Percentiles rank a stretch among this genome's conserved stretches.
Conservation (phyloP, 345 rosid genomes). For the Moricandia arvensis region DNA sequence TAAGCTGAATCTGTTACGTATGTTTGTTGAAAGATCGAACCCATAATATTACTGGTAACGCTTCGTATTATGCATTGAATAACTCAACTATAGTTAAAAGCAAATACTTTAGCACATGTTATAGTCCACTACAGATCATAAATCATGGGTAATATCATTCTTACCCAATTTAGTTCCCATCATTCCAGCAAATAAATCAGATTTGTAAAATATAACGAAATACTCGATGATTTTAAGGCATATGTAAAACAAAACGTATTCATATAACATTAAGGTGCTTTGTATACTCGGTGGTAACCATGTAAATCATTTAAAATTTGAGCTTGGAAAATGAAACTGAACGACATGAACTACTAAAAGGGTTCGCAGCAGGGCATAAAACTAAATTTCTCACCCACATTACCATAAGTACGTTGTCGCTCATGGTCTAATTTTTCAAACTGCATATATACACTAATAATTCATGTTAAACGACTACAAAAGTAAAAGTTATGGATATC, state of each 20-base stretch:
- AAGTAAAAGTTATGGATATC: no score
- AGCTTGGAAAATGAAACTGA: background rate
- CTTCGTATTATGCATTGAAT: background rate
- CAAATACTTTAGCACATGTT: conserved; percentile 20
- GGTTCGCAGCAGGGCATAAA: background rate
- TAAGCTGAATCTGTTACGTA: background rate
- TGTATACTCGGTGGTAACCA: background rate
- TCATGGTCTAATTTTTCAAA: background rate
- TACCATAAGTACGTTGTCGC: conserved; percentile 13
- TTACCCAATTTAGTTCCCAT: background rate
- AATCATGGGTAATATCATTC: conserved; percentile 25
- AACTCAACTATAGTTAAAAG: background rate
- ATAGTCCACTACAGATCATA: conserved; percentile 15
- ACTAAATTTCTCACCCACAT: conserved; percentile 10
- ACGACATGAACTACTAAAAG: background rate
- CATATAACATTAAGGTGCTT: background rate
- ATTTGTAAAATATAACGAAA: no score
- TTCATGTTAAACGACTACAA: background rate
- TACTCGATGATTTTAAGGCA: background rate
- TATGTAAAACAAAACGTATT: background rate
- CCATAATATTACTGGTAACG: conserved; percentile 7
- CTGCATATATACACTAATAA: background rate
- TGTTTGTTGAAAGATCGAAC: background rate
- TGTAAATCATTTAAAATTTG: background rate
- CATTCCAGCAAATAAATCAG: conserved; percentile 5